A percentile compares a stretch with the other conserved stretches of the same genome.
These are phyloP conservation scores for Secale cereale DNA, from an alignment of 176 grass and related monocot species.

Conservation along the genomic window DNA sequence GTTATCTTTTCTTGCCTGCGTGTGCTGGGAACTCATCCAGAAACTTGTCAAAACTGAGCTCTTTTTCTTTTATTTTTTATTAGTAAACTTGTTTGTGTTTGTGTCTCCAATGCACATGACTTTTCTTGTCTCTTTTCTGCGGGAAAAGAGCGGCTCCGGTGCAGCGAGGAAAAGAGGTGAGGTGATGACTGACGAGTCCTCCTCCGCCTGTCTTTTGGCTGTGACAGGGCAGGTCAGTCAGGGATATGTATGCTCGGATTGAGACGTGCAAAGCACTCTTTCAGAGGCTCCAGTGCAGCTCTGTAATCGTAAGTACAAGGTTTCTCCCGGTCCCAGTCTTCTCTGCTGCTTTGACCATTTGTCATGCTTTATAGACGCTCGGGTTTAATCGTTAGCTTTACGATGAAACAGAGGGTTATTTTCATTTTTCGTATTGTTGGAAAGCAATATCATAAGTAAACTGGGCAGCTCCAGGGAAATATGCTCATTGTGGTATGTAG, in stretches of 20 bases:
- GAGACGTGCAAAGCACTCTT: slow-evolving; percentile 31
- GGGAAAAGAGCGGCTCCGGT: neutral
- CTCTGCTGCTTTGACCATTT: slow-evolving; percentile 32
- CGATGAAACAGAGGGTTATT: neutral
- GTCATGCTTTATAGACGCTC: neutral
- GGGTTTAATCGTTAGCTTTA: neutral
- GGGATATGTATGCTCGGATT: slow-evolving; percentile 18
- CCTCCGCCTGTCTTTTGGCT: slow-evolving; percentile 15
- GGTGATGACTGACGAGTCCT: neutral
- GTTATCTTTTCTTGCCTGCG: neutral
- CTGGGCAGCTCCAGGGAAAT: too few species aligned
- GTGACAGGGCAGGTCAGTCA: slow-evolving; percentile 2
- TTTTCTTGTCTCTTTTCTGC: slow-evolving; percentile 14
- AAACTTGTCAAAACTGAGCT: neutral
- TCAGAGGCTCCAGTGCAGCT: neutral
- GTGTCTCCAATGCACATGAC: neutral
- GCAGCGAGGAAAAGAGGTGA: neutral
- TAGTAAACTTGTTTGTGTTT: neutral
- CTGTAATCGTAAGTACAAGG: slow-evolving; percentile 15
- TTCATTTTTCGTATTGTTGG: too few species aligned
- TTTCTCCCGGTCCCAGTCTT: neutral
- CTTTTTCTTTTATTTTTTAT: too few species aligned
- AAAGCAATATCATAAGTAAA: too few species aligned
- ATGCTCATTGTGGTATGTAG: too few species aligned
- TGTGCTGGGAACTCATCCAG: neutral